Evolutionary conservation across 352 stramenopile species (phyloP), one percentile per base, ranked within the genome.

Genomic region (Phytophthora sansomeana): DNA sequence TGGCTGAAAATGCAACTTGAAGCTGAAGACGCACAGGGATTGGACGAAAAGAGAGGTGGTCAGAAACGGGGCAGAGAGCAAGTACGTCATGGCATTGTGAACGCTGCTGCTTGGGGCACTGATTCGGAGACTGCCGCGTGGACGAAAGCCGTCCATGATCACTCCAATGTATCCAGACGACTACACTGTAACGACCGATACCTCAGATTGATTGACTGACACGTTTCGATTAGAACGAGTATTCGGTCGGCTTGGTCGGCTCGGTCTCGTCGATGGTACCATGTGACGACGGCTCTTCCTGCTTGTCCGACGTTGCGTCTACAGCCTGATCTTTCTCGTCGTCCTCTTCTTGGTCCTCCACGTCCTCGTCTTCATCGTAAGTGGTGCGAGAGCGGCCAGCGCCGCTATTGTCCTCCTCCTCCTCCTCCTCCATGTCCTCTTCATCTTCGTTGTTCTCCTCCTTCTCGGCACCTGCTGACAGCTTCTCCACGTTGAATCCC

Each of bases 361-460:
- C 51, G 6, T 68, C 64, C 14, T 74, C 72, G 16, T 72, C 68
- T 16, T 68, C 59, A 17, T 77, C 68, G 24, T 69, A 67, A 0
- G 51, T 51, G 10, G 39, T 14, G 38, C 67, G 47, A 53, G 63
- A 57, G 44, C 57, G 46, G 49, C 60, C 48, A 36, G 46, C 49
- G 9, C 39, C 69, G 13, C 13, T 58, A 43, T 41, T 74, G 16
- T 72, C 59, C 3, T 84, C 57, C 0, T 76, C 69, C 3, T 74
- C 69, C 8, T 74, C 66, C 33, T 81, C n/a, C 17, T 77, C 69
- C 46, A 76, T 26, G 21, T 80, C 62, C 10, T 76, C 69, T 8
- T 78, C 73, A 6, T 81, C 80, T 0, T 85, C 71, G 0, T 83
- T 73, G 5, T 83, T 72, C n/a, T 78, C 75, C 8, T 68, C 58